Evolutionary conservation across 371 early-diverging fungal species (phyloP).

Genomic region (Amoeboaphelidium protococcarum): DNA sequence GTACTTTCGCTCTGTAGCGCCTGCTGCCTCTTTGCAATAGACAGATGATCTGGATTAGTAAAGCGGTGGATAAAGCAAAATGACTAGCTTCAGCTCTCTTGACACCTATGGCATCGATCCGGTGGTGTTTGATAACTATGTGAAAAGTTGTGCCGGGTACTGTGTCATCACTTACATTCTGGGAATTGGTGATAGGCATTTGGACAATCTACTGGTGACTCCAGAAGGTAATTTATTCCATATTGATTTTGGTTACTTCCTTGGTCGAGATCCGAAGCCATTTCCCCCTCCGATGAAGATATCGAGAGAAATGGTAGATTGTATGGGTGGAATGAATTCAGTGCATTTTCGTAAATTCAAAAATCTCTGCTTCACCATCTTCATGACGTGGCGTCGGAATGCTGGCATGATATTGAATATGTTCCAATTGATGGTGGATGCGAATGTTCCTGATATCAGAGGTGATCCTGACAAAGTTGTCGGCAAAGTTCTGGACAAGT

Average conservation of each 20-base stretch:
- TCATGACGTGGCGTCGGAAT: constrained; percentile 61
- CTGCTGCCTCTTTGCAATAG: too few relatives aligned
- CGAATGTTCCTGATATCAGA: constrained; percentile 79
- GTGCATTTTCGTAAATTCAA: constrained; percentile 56
- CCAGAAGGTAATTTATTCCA: constrained; percentile 76
- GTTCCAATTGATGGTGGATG: constrained; percentile 79
- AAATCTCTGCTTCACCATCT: constrained; percentile 72
- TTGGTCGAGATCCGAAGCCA: constrained; percentile 93
- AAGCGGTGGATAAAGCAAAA: too few relatives aligned
- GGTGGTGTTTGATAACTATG: constrained; percentile 72
- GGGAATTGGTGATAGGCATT: constrained; percentile 96
- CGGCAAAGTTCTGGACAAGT: constrained; percentile 28
- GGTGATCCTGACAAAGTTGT: constrained; percentile 90
- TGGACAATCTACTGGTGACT: constrained; percentile 81
- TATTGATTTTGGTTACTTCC: constrained; percentile 92
- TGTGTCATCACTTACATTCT: constrained; percentile 90
- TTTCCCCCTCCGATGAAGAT: constrained; percentile 97
- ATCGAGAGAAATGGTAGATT: constrained; percentile 95
- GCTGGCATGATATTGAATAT: constrained; percentile 81
- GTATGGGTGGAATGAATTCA: constrained; percentile 75
- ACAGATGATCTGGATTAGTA: too few relatives aligned
- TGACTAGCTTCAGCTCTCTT: too few relatives aligned
- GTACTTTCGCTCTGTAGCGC: constrained; percentile 37
- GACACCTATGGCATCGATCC: constrained; percentile 36
- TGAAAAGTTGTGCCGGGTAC: constrained; percentile 87